These are phyloP conservation scores for Naganishia sp. DNA, from an alignment of 1,284 basidiomycete genomes.

Conservation along the genomic window DNA sequence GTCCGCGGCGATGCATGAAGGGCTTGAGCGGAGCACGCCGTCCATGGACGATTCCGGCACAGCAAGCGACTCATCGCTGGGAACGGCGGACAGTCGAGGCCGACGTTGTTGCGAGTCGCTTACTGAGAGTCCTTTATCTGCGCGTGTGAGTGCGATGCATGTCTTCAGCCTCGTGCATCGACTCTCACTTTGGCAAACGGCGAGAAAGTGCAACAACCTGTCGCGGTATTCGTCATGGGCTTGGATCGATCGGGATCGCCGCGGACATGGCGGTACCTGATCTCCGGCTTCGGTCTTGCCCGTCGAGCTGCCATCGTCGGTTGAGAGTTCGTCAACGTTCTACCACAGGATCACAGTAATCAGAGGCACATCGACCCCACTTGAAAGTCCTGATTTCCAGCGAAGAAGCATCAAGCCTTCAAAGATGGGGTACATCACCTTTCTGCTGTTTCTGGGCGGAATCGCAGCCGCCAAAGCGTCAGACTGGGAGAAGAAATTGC, in stretches of 20 bases:
- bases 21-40: background rate
- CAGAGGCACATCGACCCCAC: background rate
- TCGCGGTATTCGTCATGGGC: conserved; percentile 22
- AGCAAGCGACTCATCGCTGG: conserved; percentile 19
- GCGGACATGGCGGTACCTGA: background rate
- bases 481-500: conserved; percentile 33
- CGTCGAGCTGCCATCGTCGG: background rate
- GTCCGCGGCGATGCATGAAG: no score
- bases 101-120: no score
- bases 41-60: conserved; percentile 13
- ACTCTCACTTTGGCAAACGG: no score
- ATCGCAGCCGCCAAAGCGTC: background rate
- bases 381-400: background rate
- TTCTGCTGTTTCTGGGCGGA: background rate
- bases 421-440: background rate
- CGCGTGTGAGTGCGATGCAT: no score
- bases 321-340: conserved; percentile 19
- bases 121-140: background rate
- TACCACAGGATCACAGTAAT: background rate
- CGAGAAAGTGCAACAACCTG: background rate
- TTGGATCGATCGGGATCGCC: conserved; percentile 16
- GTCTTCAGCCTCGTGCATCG: no score
- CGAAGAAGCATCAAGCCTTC: background rate
- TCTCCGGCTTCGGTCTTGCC: conserved; percentile 1
- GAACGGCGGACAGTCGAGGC: background rate